Evolutionary conservation across 2,329 filamentous ascomycete species (phyloP), one percentile per base, ranked within the genome.

Genomic region (Bertia moriformis): DNA sequence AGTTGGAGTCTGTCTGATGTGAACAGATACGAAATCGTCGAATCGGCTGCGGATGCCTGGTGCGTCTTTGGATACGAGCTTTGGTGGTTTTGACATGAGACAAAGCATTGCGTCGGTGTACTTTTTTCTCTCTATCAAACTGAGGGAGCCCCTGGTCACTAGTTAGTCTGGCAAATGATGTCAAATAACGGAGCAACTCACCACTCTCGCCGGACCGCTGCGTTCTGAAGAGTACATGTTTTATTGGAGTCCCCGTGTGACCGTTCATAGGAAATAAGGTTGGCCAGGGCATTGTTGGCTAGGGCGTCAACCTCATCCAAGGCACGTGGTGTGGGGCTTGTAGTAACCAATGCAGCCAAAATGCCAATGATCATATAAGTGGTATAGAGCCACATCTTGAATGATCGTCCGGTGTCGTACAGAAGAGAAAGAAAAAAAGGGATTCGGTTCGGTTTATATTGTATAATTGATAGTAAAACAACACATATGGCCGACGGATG

Each of bases 351-450:
- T 10, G 24, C 24, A 10, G 24, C 24, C 10, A 29, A 10, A 10
- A n/a, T n/a, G 10, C 10, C 24, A n/a, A 29, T 10, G 24, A 29
- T 29, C n/a, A n/a, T 29, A n/a, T 10, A 29, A n/a, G 10, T 10
- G 10, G n/a, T 29, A 29, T n/a, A 10, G 24, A 29, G n/a, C n/a
- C 24, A 10, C 24, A 10, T 29, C 24, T 29, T 29, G 24, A n/a
- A 29, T n/a, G 24, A 29, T 29, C 24, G n/a, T n/a, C n/a, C n/a
- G n/a, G n/a, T n/a, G n/a, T n/a, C n/a, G n/a, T n/a, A 29, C 10
- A n/a, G n/a, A 29, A 29, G 24, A 29, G n/a, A n/a, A 29, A 29
- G n/a, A 29, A 29, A n/a, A 29, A n/a, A 29, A 29, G n/a, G 24
- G 24, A 10, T 29, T 29, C 24, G 24, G 10, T 29, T 29, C n/a